Percentiles rank a stretch among this genome's conserved stretches.
These are phyloP conservation scores for Acacia crassicarpa DNA, from an alignment of 306 rosid genomes.

Conservation along the genomic window DNA sequence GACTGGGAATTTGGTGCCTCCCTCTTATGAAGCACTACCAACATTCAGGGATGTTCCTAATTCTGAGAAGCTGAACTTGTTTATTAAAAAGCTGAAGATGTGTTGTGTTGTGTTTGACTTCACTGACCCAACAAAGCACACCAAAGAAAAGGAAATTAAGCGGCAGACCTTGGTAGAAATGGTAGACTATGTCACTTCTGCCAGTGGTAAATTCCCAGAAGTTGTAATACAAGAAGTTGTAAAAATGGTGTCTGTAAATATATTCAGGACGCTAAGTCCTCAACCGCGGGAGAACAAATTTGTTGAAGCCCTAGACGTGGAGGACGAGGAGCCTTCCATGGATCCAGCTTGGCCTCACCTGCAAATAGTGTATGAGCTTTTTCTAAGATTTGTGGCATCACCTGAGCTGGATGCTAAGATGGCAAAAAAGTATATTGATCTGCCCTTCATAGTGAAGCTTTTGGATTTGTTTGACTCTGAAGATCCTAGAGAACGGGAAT, in stretches of 20 bases:
- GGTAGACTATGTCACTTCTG: constrained; percentile 61
- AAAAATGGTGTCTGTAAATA: constrained; percentile 59
- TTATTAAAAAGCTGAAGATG: constrained; percentile 54
- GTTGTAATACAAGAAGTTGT: constrained; percentile 54
- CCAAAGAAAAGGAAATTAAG: constrained; percentile 71
- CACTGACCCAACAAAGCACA: constrained; percentile 59
- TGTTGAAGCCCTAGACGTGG: constrained; percentile 60
- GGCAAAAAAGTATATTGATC: constrained; percentile 65
- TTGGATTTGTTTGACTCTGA: constrained; percentile 71
- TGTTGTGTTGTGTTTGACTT: constrained; percentile 66
- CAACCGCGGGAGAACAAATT: constrained; percentile 58
- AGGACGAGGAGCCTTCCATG: constrained; percentile 70
- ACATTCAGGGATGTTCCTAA: constrained; percentile 59
- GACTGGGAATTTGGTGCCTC: constrained; percentile 38
- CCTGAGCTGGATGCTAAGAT: constrained; percentile 65
- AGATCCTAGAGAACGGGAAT: constrained; percentile 69
- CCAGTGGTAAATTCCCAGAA: constrained; percentile 58
- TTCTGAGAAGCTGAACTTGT: constrained; percentile 61
- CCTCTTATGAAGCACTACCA: constrained; percentile 58
- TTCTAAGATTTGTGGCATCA: constrained; percentile 65
- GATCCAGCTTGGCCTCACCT: constrained; percentile 77
- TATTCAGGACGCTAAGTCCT: constrained; percentile 60
- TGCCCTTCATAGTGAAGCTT: constrained; percentile 58
- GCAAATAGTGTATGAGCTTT: constrained; percentile 64
- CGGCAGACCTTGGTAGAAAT: constrained; percentile 60